Evolutionary conservation across 177 flowering plant species (phyloP).

Genomic region (Vitis hybrid): DNA sequence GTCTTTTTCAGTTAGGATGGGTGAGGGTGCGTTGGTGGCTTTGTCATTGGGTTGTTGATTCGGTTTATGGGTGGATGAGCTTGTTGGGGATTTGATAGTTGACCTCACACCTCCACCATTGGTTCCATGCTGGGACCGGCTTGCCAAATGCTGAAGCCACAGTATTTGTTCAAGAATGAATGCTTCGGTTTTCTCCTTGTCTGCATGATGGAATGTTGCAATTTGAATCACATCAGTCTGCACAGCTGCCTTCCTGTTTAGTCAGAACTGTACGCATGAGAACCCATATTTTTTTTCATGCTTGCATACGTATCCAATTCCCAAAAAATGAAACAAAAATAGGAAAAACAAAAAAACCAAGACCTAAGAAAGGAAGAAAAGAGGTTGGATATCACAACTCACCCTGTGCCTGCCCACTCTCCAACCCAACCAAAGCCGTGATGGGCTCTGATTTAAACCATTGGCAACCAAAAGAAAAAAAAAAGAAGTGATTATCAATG

Average conservation of each 20-base stretch:
- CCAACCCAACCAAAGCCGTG: conserved; percentile 78
- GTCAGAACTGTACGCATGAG: conserved; percentile 31
- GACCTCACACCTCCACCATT: conserved; percentile 6
- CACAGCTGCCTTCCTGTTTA: conserved; percentile 25
- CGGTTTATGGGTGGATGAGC: neutral
- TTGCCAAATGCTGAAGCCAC: conserved; percentile 46
- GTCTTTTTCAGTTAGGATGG: conserved; percentile 18
- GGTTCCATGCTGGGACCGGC: conserved; percentile 15
- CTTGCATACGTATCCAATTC: neutral
- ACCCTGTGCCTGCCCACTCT: conserved; percentile 63
- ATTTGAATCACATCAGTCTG: conserved; percentile 33
- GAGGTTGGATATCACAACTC: conserved; percentile 8
- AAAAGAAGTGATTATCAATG: neutral
- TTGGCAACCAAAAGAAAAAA: conserved; percentile 2
- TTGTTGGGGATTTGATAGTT: conserved; percentile 6
- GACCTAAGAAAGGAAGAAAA: neutral
- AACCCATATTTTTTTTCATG: neutral
- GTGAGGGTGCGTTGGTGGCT: neutral
- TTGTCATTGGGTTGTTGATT: conserved; percentile 6
- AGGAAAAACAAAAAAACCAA: neutral
- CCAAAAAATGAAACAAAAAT: neutral
- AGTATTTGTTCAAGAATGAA: conserved; percentile 38
- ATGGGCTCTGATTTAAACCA: conserved; percentile 41
- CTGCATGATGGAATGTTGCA: conserved; percentile 59
- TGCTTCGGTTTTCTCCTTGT: conserved; percentile 45